Base-by-base conservation (phyloP, 176 grass and related monocot genomes). In the Carex myosuroides region DNA sequence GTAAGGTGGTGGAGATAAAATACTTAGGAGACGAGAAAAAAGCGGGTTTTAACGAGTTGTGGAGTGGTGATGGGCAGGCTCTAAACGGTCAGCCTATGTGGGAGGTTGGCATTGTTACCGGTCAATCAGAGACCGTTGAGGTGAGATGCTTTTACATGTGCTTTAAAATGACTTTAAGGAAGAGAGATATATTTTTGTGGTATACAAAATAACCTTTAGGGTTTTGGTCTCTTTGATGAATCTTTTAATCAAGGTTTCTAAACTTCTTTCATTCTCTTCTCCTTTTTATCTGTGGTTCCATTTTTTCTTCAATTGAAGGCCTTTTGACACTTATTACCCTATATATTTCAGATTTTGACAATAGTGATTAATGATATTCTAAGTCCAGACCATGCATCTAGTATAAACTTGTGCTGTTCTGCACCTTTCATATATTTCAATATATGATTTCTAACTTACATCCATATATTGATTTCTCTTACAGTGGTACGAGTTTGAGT, bases 401-500 rank as follows among this genome's bases (percentile, higher is more conserved):
- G 9, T 48, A 57, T 39, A 39, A 39, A 39, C 37, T 39, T 44
- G 14, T 60, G 22, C 8, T 68, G 37, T 39, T 71, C 42, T 57
- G 13, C 48, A 74, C 21, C 22, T 48, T n/a, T 82, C 37, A 39
- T 39, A 39, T 39, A 39, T 39, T 39, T 39, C 22, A 18, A 22
- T 21, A 74, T 32, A 2, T 8, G 8, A 63, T 67, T 58, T 79
- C 32, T 68, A 44, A 54, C 50, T 67, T 22, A 22, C 11, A 48
- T 48, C 9, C 53, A 66, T 56, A 78, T 78, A 5, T 57, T 57
- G 1, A 6, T 57, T 74, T 77, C 13, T 11, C 0, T 42, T 72
- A 70, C 89, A 91, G 95, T 90, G 81, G 61, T 85, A 74, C 85
- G 72, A 92, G 80, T 99, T 99, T 50, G 96, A 99, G 85, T 99